Percentiles rank a stretch among this genome's conserved stretches.
These are phyloP conservation scores for Pouteria glomerata DNA, from an alignment of 148 eudicot species.

Conservation along the genomic window DNA sequence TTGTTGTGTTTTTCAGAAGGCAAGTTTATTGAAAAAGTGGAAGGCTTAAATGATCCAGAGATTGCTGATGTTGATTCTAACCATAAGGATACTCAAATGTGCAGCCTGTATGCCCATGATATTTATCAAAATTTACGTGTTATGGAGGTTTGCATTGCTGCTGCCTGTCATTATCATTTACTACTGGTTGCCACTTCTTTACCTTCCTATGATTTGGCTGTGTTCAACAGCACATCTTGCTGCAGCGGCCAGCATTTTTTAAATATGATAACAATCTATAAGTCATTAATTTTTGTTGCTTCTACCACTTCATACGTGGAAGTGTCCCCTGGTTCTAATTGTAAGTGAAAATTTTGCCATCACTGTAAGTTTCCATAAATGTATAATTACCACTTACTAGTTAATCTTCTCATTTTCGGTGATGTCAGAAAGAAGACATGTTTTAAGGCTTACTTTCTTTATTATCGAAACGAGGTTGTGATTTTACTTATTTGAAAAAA, in stretches of 20 bases:
- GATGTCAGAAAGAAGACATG: background rate
- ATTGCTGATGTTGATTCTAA: constrained; percentile 66
- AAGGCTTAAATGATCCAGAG: constrained; percentile 27
- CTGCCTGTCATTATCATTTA: background rate
- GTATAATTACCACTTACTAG: background rate
- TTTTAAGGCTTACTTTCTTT: background rate
- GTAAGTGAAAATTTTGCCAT: background rate
- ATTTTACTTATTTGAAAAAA: background rate
- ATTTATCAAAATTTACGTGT: constrained; percentile 47
- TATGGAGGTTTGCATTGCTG: constrained; percentile 55
- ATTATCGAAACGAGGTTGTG: background rate
- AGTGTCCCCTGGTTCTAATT: background rate
- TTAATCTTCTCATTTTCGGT: background rate
- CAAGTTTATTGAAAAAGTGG: constrained; percentile 24
- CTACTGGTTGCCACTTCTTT: background rate
- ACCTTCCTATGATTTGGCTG: background rate
- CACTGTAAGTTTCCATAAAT: background rate
- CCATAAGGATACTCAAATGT: constrained; percentile 74
- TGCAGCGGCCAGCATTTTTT: background rate
- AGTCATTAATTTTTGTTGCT: background rate
- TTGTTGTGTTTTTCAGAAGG: constrained; percentile 34
- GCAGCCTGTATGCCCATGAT: constrained; percentile 68
- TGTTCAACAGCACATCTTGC: background rate
- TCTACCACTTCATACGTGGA: background rate
- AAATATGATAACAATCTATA: background rate